phyloP scores from a whole-genome alignment of 1,284 basidiomycete species.

The Sanghuangporus baumii region DNA sequence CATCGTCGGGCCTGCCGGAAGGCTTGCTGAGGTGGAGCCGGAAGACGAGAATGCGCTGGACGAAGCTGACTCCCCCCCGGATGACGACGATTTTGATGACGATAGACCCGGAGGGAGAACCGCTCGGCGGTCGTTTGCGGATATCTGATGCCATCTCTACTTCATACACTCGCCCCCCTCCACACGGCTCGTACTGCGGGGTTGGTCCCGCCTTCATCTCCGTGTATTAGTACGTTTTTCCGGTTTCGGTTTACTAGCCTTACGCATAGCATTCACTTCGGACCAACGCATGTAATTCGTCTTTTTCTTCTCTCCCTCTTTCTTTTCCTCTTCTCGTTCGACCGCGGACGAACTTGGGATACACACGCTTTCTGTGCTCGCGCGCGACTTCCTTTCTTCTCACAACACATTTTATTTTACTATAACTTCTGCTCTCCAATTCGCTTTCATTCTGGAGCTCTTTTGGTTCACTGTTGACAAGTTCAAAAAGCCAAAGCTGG shows the following conservation, averaged over 20 bases:
- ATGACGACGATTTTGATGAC: slow-evolving; percentile 46
- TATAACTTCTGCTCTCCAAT: background rate
- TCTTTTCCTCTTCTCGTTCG: slow-evolving; percentile 1
- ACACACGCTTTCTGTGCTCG: slow-evolving; percentile 1
- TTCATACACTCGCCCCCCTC: background rate
- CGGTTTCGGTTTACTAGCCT: background rate
- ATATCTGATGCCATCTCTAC: slow-evolving; percentile 21
- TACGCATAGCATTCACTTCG: slow-evolving; percentile 3
- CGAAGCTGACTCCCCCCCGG: slow-evolving; percentile 41
- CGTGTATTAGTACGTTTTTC: background rate
- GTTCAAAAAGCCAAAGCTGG: too few species aligned
- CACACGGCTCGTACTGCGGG: background rate
- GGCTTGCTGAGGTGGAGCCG: slow-evolving; percentile 36
- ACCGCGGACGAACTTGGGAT: background rate
- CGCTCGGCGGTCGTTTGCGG: slow-evolving; percentile 18
- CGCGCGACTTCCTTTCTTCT: background rate
- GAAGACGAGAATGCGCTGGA: slow-evolving; percentile 39
- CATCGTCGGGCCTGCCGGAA: slow-evolving; percentile 34
- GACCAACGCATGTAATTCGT: background rate
- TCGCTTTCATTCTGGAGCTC: background rate
- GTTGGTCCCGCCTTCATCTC: background rate
- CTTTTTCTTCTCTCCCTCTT: background rate
- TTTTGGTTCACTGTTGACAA: background rate
- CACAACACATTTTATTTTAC: background rate
- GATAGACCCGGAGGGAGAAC: slow-evolving; percentile 18